phyloP scores from a whole-genome alignment of 2,329 filamentous ascomycete species.

The Aspergillus sp. region DNA sequence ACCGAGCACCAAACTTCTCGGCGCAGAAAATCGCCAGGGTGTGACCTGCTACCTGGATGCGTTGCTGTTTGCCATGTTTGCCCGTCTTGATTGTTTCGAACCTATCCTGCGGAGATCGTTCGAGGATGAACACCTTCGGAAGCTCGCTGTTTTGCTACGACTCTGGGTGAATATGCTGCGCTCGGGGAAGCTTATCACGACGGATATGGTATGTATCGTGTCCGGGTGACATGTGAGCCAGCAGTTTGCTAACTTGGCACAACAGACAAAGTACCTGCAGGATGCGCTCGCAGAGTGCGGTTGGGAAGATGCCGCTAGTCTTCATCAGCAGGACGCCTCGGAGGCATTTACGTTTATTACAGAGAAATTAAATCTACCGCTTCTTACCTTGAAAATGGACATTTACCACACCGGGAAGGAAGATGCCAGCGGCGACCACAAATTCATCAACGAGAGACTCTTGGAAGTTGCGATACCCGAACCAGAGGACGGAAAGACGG shows the following conservation, averaged over 20 bases:
- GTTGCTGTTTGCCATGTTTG: conserved; percentile 92
- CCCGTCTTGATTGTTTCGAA: conserved; percentile 80
- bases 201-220: conserved; percentile 58
- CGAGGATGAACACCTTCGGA: conserved; percentile 61
- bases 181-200: conserved; percentile 73
- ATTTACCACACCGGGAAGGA: conserved; percentile 86
- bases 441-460: conserved; percentile 83
- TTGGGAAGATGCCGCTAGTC: conserved; percentile 68
- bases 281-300: conserved; percentile 75
- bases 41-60: conserved; percentile 96
- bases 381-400: conserved; percentile 87
- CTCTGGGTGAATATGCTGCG: conserved; percentile 92
- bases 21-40: conserved; percentile 73
- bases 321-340: conserved; percentile 89
- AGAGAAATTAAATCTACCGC: conserved; percentile 74
- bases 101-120: conserved; percentile 79
- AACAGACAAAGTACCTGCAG: conserved; percentile 71
- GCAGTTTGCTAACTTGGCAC: background rate
- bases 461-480: conserved; percentile 80
- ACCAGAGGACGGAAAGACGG: conserved; percentile 54
- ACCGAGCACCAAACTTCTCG: conserved; percentile 62
- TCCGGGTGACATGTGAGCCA: conserved; percentile 7
- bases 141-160: conserved; percentile 67
- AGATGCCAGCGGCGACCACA: conserved; percentile 78
- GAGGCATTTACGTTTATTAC: conserved; percentile 95